Evolutionary conservation across 257 asterid species (phyloP).

Genomic region (Striga asiatica): DNA sequence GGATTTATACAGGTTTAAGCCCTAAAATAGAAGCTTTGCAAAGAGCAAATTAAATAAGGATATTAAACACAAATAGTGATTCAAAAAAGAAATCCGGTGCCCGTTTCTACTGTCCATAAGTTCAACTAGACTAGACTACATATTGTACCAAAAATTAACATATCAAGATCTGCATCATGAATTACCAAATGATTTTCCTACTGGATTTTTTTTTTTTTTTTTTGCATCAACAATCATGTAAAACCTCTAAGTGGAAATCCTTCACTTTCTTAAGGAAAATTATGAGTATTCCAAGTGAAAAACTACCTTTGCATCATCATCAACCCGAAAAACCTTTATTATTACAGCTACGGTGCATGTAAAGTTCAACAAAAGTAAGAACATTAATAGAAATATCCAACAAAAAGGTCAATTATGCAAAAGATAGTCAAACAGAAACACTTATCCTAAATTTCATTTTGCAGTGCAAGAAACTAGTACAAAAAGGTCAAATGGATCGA

Average conservation of each 20-base stretch:
- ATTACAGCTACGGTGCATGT: not conserved
- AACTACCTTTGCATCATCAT: conserved; percentile 3
- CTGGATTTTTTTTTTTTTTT: not conserved
- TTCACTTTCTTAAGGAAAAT: not conserved
- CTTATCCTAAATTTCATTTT: conserved; percentile 4
- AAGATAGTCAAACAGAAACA: not conserved
- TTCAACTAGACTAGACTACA: conserved; percentile 2
- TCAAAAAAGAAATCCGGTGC: not conserved
- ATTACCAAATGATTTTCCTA: not conserved
- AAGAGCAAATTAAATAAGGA: not conserved
- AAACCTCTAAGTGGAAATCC: not conserved
- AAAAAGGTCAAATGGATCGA: conserved; percentile 1
- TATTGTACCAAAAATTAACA: not conserved
- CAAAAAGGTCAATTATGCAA: conserved; percentile 5
- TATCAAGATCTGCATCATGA: conserved; percentile 4
- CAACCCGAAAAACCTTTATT: conserved; percentile 4
- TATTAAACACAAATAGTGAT: conserved; percentile 2
- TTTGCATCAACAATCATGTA: not conserved
- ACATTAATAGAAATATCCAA: not conserved
- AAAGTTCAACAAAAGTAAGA: not conserved
- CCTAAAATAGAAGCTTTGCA: conserved; percentile 10
- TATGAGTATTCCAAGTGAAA: conserved; percentile 2
- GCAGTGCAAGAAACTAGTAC: not conserved
- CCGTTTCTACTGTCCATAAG: not conserved
- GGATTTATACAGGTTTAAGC: conserved; percentile 2